Base-by-base conservation (phyloP, 805 yeast species). In the Kodamaea jinghongensis region DNA sequence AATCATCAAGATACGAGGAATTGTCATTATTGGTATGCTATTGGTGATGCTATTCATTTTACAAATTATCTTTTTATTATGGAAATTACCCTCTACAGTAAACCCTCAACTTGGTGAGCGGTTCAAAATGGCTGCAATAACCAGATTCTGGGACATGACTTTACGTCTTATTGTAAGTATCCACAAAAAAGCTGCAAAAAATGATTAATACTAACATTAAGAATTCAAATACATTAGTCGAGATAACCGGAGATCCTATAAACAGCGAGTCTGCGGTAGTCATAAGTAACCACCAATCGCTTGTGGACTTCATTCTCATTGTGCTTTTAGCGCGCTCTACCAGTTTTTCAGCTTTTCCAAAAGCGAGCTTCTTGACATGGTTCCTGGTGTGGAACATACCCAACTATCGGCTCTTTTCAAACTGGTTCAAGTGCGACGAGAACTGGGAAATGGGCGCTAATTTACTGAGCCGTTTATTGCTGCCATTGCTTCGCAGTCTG, bases 281-380 rank as follows among this genome's bases (percentile, higher is more conserved):
- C n/a, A 32, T 71, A 28, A 60, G 77, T 36, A 88, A 87, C 51
- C 96, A 88, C 55, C 70, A 70, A 36, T 81, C 93, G 0, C 49
- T 83, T 6, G 74, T 78, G 10, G 96, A 88, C 56, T 79, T 81
- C 55, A 51, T 80, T 14, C 60, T 83, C 15, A 61, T 86, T 25
- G 67, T 70, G 2, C 62, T 61, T 38, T 50, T 76, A 34, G 67
- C 77, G 0, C 55, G 58, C 32, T 29, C 50, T 43, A 34, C 62
- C 33, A 51, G 60, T n/a, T 16, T 17, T 1, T 43, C 63, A 35
- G 50, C 48, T 23, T 34, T 57, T 12, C 82, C 83, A 1, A 56
- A 61, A 23, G 56, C 79, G n/a, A 74, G 70, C 36, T 84, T 81
- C 56, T 76, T 85, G 50, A 71, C 82, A 1, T 87, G 96, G 96